Conservation (phyloP, 2,329 filamentous ascomycete genomes). For the Cryphonectria nitschkei region DNA sequence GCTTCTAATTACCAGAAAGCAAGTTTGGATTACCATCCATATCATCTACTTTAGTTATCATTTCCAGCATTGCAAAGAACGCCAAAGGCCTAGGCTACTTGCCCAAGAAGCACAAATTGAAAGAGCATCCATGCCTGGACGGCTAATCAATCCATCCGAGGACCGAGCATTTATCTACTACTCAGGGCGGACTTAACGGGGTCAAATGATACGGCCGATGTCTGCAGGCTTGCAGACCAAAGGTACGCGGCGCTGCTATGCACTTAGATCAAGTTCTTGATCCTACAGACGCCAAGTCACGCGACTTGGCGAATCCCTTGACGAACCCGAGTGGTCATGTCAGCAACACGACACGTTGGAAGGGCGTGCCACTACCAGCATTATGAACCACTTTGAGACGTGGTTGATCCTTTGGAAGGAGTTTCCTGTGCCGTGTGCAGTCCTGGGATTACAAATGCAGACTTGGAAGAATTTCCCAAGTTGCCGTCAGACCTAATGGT, state of each 20-base stretch:
- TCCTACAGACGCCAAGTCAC: constrained; percentile 8
- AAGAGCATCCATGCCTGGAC: background rate
- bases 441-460: background rate
- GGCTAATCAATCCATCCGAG: background rate
- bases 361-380: background rate
- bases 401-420: background rate
- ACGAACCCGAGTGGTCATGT: background rate
- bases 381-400: background rate
- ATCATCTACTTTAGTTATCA: no score
- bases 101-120: background rate
- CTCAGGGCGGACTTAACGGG: background rate
- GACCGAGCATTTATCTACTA: background rate
- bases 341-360: background rate
- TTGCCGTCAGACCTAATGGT: no score
- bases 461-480: background rate
- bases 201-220: background rate
- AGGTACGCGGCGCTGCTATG: background rate
- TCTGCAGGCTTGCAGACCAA: background rate
- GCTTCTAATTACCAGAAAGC: background rate
- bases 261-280: background rate
- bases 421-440: background rate
- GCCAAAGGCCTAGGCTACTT: background rate
- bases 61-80: background rate
- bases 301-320: background rate
- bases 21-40: no score